Base-by-base conservation (phyloP, 2,329 filamentous ascomycete species). In the Alternaria burnsii region DNA sequence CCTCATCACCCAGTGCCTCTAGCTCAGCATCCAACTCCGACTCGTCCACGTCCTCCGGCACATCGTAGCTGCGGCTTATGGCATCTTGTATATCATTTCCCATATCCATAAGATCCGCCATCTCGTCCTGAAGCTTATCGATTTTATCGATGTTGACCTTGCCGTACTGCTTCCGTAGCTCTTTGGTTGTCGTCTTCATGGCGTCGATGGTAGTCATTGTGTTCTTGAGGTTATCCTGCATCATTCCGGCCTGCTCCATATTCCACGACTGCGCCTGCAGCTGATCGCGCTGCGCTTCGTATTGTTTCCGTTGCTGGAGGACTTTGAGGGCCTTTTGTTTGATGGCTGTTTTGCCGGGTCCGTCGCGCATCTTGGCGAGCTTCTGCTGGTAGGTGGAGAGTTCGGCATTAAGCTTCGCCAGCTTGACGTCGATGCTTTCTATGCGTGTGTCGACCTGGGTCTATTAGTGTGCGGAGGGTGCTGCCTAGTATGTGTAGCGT, bases 81-180 rank as follows among this genome's bases (percentile, higher is more conserved):
- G 91, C 94, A 82, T 98, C 95, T 81, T 99, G 93, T 61, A 99
- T 99, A 80, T 99, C 95, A 79, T 98, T 98, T 4, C 95, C 94
- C 62, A 97, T 90, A 76, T 99, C 95, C 88, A 99, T 92, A 72
- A 99, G 79, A 80, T 99, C 95, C 6, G 94, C 94, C 95, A 99
- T 98, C 82, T 99, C 94, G 78, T 99, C 95, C 86, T 99, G 94
- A 85, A 99, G 87, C 69, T 91, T 86, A 85, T 99, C 95, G 71
- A 99, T 98, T 85, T 97, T 93, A 80, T 98, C 95, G 55, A 99
- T 90, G 75, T 99, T 91, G 68, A 99, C 91, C 84, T 97, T 97
- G 71, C 94, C 94, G 76, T 98, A 98, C 84, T 98, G 94, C 79
- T 92, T 91, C 76, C 89, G 89, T 66, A 99, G 86, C 73, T 93